phyloP scores from a whole-genome alignment of 441 rosid genomes.

The Biscutella laevigata region DNA sequence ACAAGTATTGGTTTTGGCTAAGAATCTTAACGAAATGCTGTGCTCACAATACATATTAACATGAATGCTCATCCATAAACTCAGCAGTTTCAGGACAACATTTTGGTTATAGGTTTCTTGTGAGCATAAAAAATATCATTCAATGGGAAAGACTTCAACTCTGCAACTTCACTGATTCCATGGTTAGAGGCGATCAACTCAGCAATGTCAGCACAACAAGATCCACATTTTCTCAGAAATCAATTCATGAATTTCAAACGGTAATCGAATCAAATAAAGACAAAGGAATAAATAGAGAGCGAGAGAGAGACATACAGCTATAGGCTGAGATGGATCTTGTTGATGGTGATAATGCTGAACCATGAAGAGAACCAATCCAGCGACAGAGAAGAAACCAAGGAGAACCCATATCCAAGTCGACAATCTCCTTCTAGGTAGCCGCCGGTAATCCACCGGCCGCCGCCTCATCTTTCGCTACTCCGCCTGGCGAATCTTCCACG shows the following conservation, averaged over 20 bases:
- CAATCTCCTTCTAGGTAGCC: slow-evolving; percentile 81
- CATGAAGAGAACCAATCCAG: slow-evolving; percentile 66
- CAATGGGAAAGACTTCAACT: neutral
- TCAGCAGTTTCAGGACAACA: too few relatives aligned
- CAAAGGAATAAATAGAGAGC: neutral
- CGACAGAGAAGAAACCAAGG: slow-evolving; percentile 56
- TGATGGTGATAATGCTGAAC: slow-evolving; percentile 71
- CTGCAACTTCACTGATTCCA: neutral
- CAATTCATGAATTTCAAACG: neutral
- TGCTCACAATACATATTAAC: too few relatives aligned
- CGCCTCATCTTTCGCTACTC: slow-evolving; percentile 54
- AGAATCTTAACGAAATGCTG: too few relatives aligned
- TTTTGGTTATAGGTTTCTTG: neutral
- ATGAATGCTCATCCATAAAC: too few relatives aligned
- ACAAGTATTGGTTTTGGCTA: too few relatives aligned
- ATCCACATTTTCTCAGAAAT: neutral
- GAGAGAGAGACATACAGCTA: slow-evolving; percentile 33
- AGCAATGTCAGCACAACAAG: slow-evolving; percentile 11
- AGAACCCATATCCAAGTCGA: slow-evolving; percentile 80
- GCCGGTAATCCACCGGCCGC: slow-evolving; percentile 93
- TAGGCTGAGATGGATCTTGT: slow-evolving; percentile 48
- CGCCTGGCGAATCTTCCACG: slow-evolving; percentile 27
- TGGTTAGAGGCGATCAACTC: neutral
- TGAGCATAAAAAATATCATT: neutral
- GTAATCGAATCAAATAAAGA: neutral